A percentile compares a stretch with the other conserved stretches of the same genome.
Conservation (phyloP, 805 yeast species). For the Cyberlindnera xylosilytica region DNA sequence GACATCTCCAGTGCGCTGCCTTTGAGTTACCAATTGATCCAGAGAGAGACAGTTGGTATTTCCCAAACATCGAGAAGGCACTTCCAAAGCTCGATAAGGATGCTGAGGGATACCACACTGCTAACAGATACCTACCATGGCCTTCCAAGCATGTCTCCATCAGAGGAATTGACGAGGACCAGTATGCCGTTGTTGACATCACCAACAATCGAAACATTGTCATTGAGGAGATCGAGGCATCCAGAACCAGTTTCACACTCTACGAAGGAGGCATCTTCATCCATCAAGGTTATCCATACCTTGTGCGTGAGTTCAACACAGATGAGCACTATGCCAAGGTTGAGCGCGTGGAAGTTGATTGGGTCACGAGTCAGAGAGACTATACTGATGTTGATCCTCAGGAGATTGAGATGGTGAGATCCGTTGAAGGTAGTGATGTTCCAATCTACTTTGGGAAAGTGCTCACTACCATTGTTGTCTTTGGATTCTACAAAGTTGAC, state of each 20-base stretch:
- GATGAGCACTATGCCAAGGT: constrained; percentile 83
- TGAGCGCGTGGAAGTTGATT: constrained; percentile 85
- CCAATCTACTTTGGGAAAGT: constrained; percentile 79
- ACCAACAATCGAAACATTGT: constrained; percentile 74
- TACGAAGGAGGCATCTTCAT: constrained; percentile 92
- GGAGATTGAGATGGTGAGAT: constrained; percentile 61
- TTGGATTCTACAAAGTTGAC: constrained; percentile 90
- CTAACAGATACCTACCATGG: constrained; percentile 68
- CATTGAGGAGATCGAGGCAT: constrained; percentile 86
- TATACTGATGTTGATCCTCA: constrained; percentile 90
- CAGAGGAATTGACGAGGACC: constrained; percentile 78
- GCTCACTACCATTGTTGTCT: constrained; percentile 69
- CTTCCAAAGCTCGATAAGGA: constrained; percentile 36
- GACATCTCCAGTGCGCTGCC: constrained; percentile 94
- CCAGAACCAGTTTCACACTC: constrained; percentile 83
- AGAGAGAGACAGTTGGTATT: constrained; percentile 54
- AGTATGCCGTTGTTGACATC: constrained; percentile 85
- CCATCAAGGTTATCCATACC: constrained; percentile 89
- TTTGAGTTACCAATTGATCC: constrained; percentile 66
- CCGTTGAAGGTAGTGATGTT: constrained; percentile 45
- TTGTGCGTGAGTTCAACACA: constrained; percentile 79
- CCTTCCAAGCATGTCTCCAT: constrained; percentile 75
- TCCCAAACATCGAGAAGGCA: constrained; percentile 35
- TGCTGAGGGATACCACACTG: constrained; percentile 50
- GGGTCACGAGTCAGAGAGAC: constrained; percentile 91